A percentile compares a stretch with the other conserved stretches of the same genome.
Evolutionary conservation across 495 filamentous ascomycete genomes (phyloP).

Genomic region (Penicillium dipodomyicola): DNA sequence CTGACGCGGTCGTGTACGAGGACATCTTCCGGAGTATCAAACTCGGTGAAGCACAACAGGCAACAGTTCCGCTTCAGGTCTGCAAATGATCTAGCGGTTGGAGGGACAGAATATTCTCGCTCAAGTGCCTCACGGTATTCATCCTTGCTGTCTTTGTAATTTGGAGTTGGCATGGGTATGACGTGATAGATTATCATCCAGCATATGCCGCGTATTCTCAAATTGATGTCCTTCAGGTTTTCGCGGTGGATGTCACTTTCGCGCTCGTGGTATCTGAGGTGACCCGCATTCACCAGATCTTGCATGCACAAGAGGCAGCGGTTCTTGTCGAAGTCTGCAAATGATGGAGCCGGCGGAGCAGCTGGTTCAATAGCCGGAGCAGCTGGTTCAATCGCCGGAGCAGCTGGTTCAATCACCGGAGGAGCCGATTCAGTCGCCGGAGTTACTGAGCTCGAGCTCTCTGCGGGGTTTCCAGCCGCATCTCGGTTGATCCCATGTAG

Average conservation of each 20-base stretch:
- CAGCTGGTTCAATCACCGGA: slow-evolving; percentile 8
- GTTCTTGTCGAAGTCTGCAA: slow-evolving; percentile 65
- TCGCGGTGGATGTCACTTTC: slow-evolving; percentile 69
- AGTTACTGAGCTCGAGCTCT: slow-evolving; percentile 12
- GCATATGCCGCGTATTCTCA: slow-evolving; percentile 53
- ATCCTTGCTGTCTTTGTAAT: neutral
- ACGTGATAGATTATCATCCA: neutral
- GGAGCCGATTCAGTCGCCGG: slow-evolving; percentile 19
- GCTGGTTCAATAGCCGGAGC: slow-evolving; percentile 21
- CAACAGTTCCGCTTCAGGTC: neutral
- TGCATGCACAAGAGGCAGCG: slow-evolving; percentile 78
- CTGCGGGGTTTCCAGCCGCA: slow-evolving; percentile 25
- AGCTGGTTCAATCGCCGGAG: slow-evolving; percentile 9
- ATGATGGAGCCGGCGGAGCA: slow-evolving; percentile 49
- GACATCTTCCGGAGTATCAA: too few relatives aligned
- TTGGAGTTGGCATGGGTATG: neutral
- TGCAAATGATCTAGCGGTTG: neutral
- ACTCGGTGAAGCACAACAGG: neutral
- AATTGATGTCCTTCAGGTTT: slow-evolving; percentile 61
- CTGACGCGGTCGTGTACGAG: neutral
- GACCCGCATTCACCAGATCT: slow-evolving; percentile 63
- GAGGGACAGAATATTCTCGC: neutral
- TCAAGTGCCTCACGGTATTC: neutral
- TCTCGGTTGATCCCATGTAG: slow-evolving; percentile 60
- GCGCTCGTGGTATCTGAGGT: slow-evolving; percentile 74